Evolutionary conservation across 179 eudicot genomes (phyloP), one percentile per base, ranked within the genome.

Genomic region (Silene noctiflora): DNA sequence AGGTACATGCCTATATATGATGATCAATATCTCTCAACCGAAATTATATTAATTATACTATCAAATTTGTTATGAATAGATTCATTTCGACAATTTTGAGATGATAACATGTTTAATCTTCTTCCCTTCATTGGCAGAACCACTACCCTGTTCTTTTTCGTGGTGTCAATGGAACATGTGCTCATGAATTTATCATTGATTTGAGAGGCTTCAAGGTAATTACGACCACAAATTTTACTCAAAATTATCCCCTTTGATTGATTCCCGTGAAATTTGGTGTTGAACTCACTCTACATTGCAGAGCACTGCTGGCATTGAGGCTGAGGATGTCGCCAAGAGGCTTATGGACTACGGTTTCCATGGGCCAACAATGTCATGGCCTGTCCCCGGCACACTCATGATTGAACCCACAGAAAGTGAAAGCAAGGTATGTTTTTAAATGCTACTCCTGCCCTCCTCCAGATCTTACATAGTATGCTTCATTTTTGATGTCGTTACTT

Each of bases 321-420:
- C 98, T 55, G 98, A 94, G 85, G 98, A 94, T 83, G 95, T 94
- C 44, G 98, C 98, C 65, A 92, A 94, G 81, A 92, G 98, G 77
- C 96, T 94, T 27, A 94, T 94, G 80, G 97, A 94, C 83, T 94
- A 94, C 65, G 97, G 98, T 78, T 94, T 94, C 79, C 98, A 94
- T 73, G 98, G 90, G n/a, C 98, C 97, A 68, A 94, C 98, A 22
- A 94, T 94, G 98, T 94, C 98, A 71, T 94, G 97, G 97, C 98
- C 98, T 11, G 98, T 94, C 63, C 97, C 98, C 1, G 97, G 98
- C 60, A 94, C 98, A 24, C 97, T 94, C 82, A 94, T 94, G 98
- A 91, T 94, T 84, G 98, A 94, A 78, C 98, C 97, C 21, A 94
- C 98, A 46, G 98, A 94, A 86, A 94, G 97, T 84, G 98, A 94